Evolutionary conservation across 805 yeast genomes (phyloP), one percentile per base, ranked within the genome.

Genomic region (Zygoascus bituminiphila): DNA sequence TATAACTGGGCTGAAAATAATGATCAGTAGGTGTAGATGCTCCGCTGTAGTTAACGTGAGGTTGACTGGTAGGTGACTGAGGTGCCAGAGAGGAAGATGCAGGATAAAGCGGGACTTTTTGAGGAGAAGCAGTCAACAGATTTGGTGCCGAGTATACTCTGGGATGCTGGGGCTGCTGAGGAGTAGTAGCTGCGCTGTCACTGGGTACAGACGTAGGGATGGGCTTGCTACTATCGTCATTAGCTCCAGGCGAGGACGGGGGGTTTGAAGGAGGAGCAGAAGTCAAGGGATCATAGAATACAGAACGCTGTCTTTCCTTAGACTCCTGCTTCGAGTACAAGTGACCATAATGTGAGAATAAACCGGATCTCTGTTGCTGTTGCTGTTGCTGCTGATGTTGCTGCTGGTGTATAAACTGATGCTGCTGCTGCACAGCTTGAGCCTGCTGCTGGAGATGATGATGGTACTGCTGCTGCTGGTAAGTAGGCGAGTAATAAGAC

Each of bases 221-320:
- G 22, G 44, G 35, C 26, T 19, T 22, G 25, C 17, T 14, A 20
- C n/a, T 8, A n/a, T 14, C 42, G 8, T n/a, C 25, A 5, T 19
- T 39, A 2, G 33, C 33, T 12, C 9, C 9, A 5, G 33, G 33
- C 4, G 33, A 29, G n/a, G 33, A 4, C 4, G 33, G 33, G 10
- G 4, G 17, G 25, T 39, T 21, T 9, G 21, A n/a, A 5, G 26
- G 14, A 23, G 44, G 33, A 22, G 20, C 36, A 4, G 54, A 41
- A 17, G 49, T 40, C 40, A 56, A 36, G 9, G 59, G 59, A 41
- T 56, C 59, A 29, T 54, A 56, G 15, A 52, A 41, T 22, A 56
- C 53, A 5, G 59, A 56, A 14, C 33, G 48, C 12, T 52, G 53
- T 19, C 59, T 50, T 44, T 56, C 59, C n/a, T 51, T 17, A 19